Evolutionary conservation across 805 yeast species (phyloP).

Genomic region (Blastobotrys peoriensis): DNA sequence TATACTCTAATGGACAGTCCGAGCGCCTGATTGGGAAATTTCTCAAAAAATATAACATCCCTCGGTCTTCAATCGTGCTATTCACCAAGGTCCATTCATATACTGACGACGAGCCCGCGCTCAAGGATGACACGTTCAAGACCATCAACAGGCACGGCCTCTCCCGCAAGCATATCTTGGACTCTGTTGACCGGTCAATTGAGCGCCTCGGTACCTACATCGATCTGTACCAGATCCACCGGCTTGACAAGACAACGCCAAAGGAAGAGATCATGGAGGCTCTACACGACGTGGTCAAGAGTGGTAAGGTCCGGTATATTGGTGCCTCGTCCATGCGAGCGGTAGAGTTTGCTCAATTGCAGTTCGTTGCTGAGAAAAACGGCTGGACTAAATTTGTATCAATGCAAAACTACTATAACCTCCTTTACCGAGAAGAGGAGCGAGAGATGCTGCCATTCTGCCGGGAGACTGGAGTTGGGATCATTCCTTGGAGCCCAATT

Average conservation of each 20-base stretch:
- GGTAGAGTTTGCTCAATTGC: slow-evolving; percentile 46
- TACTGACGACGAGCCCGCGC: slow-evolving; percentile 22
- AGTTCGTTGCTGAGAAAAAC: slow-evolving; percentile 48
- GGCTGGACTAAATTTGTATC: slow-evolving; percentile 55
- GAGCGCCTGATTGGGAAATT: slow-evolving; percentile 40
- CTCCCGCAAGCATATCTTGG: slow-evolving; percentile 43
- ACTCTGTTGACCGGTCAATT: slow-evolving; percentile 38
- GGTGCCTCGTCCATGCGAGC: slow-evolving; percentile 63
- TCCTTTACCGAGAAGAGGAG: slow-evolving; percentile 60
- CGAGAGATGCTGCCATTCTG: slow-evolving; percentile 55
- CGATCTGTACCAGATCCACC: slow-evolving; percentile 51
- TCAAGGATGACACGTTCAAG: slow-evolving; percentile 11
- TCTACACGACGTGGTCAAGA: slow-evolving; percentile 44
- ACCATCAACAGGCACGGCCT: slow-evolving; percentile 35
- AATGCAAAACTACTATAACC: slow-evolving; percentile 54
- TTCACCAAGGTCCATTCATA: slow-evolving; percentile 40
- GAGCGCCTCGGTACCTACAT: slow-evolving; percentile 44
- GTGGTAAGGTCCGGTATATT: slow-evolving; percentile 47
- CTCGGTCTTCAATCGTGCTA: slow-evolving; percentile 51
- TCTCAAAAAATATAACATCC: slow-evolving; percentile 44
- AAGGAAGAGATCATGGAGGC: slow-evolving; percentile 52
- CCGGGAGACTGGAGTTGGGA: slow-evolving; percentile 44
- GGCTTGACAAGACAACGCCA: slow-evolving; percentile 45
- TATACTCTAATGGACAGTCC: slow-evolving; percentile 39
- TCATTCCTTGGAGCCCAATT: slow-evolving; percentile 57